A percentile compares a stretch with the other conserved stretches of the same genome.
Conservation (phyloP, 148 eudicot species). For the Selenicereus undatus region DNA sequence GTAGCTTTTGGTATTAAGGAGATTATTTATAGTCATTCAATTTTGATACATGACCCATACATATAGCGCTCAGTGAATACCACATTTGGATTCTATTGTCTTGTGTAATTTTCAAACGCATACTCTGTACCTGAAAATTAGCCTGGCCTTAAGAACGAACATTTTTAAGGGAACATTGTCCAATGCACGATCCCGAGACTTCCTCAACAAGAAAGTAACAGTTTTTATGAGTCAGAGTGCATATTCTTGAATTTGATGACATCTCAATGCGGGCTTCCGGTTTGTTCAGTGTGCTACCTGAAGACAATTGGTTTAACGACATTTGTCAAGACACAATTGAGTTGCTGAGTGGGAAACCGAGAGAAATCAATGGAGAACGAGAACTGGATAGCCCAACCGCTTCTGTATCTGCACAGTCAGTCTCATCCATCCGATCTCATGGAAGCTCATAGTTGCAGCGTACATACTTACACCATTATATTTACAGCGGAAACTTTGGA, state of each 20-base stretch:
- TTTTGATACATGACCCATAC: no score
- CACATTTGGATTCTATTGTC: no score
- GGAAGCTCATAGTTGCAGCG: conserved; percentile 58
- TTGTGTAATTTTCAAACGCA: no score
- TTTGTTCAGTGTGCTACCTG: conserved; percentile 61
- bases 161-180: no score
- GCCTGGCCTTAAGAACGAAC: no score
- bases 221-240: no score
- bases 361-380: conserved; percentile 66
- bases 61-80: no score
- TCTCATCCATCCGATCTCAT: conserved; percentile 80
- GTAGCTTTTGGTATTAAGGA: no score
- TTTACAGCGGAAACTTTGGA: conserved; percentile 18
- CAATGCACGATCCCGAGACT: background rate
- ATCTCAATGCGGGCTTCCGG: background rate
- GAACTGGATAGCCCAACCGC: conserved; percentile 84
- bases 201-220: no score
- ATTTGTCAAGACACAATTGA: conserved; percentile 80
- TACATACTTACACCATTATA: conserved; percentile 21
- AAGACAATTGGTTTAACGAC: conserved; percentile 79
- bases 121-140: no score
- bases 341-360: conserved; percentile 62
- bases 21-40: no score
- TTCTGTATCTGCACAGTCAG: conserved; percentile 90
- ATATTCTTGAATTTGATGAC: background rate